Base-by-base conservation (phyloP, 2,329 filamentous ascomycete genomes). In the Exophiala oligosperma region DNA sequence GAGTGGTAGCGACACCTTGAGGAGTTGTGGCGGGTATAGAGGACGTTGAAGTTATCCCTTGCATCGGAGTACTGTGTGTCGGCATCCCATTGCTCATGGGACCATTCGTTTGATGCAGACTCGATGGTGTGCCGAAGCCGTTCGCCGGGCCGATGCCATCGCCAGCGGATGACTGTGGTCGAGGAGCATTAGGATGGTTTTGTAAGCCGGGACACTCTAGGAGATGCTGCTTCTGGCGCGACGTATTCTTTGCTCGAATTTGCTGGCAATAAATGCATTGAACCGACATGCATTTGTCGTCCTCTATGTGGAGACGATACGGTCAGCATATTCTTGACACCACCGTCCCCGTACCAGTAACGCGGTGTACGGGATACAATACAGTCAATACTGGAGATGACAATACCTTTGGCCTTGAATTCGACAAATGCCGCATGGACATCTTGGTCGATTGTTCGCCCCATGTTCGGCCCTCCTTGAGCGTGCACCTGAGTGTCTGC, bases 241-340 rank as follows among this genome's bases (percentile, higher is more conserved):
- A 79, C 56, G 78, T 80, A 65, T 80, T 80, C 72, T 80, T 80
- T 68, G 78, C 78, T 61, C 78, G 75, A 57, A 79, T 79, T 68
- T 79, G 77, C 66, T 80, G 77, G 62, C 78, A 80, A 66, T 80
- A 80, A 70, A 80, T 79, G 69, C 78, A 80, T 71, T 80, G 78
- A 23, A 79, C 78, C 46, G 77, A 80, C 60, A 80, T 76, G 69
- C 78, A 80, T 74, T 80, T 66, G 53, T 66, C 64, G 59, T 66
- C 64, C 55, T 64, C 62, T 63, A 50, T 63, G 55, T 60, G 54
- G 61, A 64, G 60, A 57, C 47, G 48, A 23, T 21, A 48, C 55
- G 54, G 62, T 64, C 56, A 61, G 53, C 53, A 35, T 52, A 49
- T 50, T 54, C 52, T 61, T 28, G 54, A 60, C 50, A 55, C 52